Conservation (phyloP, 2,329 filamentous ascomycete species). For the Cladosporium halotolerans region DNA sequence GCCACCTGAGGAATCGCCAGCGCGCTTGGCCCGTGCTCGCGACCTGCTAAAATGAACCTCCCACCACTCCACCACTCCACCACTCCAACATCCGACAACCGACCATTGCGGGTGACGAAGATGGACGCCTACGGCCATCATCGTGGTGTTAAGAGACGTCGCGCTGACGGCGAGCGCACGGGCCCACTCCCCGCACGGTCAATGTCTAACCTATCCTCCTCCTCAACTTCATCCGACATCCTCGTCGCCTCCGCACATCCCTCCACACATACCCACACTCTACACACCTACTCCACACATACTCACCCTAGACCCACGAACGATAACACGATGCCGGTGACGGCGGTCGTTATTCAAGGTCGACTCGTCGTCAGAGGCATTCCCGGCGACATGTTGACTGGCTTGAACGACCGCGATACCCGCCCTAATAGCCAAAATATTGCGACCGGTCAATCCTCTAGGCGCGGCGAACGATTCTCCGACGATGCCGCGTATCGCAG, state of each 20-base stretch:
- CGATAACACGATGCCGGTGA: conserved; percentile 1
- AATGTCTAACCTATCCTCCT: conserved; percentile 10
- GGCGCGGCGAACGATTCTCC: not conserved
- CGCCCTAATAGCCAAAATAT: not conserved
- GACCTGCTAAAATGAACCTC: conserved; percentile 2
- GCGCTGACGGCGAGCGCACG: not conserved
- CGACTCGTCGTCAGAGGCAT: not conserved
- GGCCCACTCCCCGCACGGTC: not conserved
- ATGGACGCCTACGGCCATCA: conserved; percentile 6
- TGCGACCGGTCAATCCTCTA: not conserved
- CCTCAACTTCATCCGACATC: conserved; percentile 24
- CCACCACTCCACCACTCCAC: not conserved
- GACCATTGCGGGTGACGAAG: not conserved
- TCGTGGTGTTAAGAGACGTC: conserved; percentile 6
- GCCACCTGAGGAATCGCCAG: no score
- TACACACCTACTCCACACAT: not conserved
- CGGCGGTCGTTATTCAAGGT: not conserved
- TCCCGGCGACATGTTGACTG: not conserved
- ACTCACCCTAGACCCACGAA: not conserved
- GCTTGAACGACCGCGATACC: not conserved
- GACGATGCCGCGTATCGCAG: not conserved
- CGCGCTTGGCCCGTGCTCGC: no score
- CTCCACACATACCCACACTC: conserved; percentile 4
- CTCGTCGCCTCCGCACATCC: conserved; percentile 18
- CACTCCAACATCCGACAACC: not conserved